Percentiles rank a stretch among this genome's conserved stretches.
These are phyloP conservation scores for Parietaria judaica DNA, from an alignment of 306 rosid species.

Conservation along the genomic window DNA sequence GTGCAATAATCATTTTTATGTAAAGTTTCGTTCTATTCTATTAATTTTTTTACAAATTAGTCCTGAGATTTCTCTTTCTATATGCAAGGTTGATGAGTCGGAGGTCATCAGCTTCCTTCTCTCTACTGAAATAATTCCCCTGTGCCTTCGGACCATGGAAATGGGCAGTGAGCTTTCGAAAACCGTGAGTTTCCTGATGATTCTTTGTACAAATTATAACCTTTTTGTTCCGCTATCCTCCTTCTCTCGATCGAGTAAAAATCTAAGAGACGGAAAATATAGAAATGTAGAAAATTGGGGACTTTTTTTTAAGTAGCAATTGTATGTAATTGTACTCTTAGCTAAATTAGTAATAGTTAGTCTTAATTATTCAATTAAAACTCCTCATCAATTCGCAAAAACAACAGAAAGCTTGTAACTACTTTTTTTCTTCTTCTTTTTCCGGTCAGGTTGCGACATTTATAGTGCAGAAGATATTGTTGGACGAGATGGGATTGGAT, in stretches of 20 bases:
- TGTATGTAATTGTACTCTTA: too few species aligned
- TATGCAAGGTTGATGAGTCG: conserved; percentile 57
- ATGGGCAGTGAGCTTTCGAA: conserved; percentile 73
- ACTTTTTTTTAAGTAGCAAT: too few species aligned
- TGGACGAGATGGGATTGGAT: conserved; percentile 71
- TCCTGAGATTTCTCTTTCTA: conserved; percentile 7
- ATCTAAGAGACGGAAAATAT: too few species aligned
- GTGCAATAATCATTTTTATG: conserved; percentile 27
- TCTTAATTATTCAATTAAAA: too few species aligned
- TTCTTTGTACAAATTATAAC: conserved; percentile 1
- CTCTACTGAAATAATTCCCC: conserved; percentile 64
- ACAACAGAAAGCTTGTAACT: not conserved
- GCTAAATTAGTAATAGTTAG: too few species aligned
- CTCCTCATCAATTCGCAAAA: too few species aligned
- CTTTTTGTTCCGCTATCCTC: not conserved
- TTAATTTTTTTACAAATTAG: not conserved
- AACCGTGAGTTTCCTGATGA: conserved; percentile 58
- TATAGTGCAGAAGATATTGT: conserved; percentile 60
- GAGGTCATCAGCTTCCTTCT: conserved; percentile 72
- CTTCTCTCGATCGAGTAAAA: too few species aligned
- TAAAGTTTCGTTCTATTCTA: not conserved
- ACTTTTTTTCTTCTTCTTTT: too few species aligned
- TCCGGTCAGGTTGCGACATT: conserved; percentile 61
- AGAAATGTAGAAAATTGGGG: too few species aligned
- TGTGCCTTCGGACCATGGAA: conserved; percentile 84